Conservation (phyloP, 345 rosid genomes). For the Salix viminalis region DNA sequence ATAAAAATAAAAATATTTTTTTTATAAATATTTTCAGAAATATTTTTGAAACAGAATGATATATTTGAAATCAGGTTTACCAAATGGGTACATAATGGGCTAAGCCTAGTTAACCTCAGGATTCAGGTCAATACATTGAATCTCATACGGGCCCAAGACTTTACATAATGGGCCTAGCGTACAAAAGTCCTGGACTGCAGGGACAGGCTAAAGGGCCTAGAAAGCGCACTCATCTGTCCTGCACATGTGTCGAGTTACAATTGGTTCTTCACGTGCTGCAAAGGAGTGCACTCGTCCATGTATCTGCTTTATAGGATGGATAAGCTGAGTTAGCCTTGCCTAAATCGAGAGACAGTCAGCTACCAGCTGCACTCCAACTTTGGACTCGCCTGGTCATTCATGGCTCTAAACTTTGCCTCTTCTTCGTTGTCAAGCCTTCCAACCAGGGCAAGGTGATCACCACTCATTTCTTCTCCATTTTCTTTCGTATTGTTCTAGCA, state of each 20-base stretch:
- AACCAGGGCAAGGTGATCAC: conserved; percentile 18
- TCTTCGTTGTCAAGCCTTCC: conserved; percentile 29
- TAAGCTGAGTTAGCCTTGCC: conserved; percentile 5
- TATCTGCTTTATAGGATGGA: background rate
- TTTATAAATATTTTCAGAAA: no score
- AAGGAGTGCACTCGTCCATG: no score
- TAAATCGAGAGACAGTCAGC: background rate
- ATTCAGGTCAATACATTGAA: no score
- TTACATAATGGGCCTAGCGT: no score
- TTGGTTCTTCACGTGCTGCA: background rate
- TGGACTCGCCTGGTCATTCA: conserved; percentile 22
- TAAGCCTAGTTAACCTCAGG: no score
- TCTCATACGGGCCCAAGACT: background rate
- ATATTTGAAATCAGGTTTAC: no score
- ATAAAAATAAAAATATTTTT: no score
- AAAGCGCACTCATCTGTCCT: background rate
- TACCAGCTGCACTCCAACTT: background rate
- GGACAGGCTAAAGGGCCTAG: background rate
- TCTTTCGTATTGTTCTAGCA: background rate
- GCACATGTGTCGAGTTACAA: background rate
- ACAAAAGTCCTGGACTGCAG: no score
- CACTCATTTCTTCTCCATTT: background rate
- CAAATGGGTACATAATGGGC: no score
- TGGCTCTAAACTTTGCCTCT: conserved; percentile 39
- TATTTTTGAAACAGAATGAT: no score